Evolutionary conservation across 2,329 filamentous ascomycete species (phyloP).

Genomic region (Claviceps pusilla): DNA sequence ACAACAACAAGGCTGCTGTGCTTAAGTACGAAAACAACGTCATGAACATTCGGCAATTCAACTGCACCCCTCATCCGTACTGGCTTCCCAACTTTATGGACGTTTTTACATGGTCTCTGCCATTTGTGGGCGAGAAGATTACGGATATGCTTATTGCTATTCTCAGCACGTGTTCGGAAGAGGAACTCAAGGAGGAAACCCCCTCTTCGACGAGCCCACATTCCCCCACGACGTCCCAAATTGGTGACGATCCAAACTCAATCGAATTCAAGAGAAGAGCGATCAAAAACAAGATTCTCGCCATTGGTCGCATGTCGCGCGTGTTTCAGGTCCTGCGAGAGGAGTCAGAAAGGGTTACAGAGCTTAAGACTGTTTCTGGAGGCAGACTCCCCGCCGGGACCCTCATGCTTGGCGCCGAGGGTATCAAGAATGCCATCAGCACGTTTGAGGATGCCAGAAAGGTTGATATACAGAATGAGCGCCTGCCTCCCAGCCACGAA

Average conservation of each 20-base stretch:
- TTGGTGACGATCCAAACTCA: slow-evolving; percentile 56
- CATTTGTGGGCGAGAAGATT: slow-evolving; percentile 97
- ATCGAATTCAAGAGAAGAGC: slow-evolving; percentile 88
- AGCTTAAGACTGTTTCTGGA: slow-evolving; percentile 91
- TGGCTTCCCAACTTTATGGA: slow-evolving; percentile 99
- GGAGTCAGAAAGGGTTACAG: slow-evolving; percentile 90
- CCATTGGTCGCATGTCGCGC: slow-evolving; percentile 87
- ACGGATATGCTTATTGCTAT: slow-evolving; percentile 99
- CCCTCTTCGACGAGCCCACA: slow-evolving; percentile 36
- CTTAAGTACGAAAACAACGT: slow-evolving; percentile 99
- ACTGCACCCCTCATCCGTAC: slow-evolving; percentile 97
- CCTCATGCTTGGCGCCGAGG: slow-evolving; percentile 93
- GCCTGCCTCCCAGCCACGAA: slow-evolving; percentile 79
- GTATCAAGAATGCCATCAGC: slow-evolving; percentile 95
- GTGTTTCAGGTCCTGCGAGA: slow-evolving; percentile 98
- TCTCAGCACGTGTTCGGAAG: slow-evolving; percentile 96
- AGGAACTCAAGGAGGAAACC: slow-evolving; percentile 81
- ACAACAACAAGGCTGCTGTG: slow-evolving; percentile 99
- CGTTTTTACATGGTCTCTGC: slow-evolving; percentile 98
- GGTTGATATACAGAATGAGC: slow-evolving; percentile 93
- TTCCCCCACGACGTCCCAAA: slow-evolving; percentile 50
- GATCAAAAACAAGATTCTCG: slow-evolving; percentile 99
- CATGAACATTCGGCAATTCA: slow-evolving; percentile 99
- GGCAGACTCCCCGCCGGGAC: slow-evolving; percentile 87
- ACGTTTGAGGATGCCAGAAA: slow-evolving; percentile 94